Evolutionary conservation across 345 rosid species (phyloP).

Genomic region (Trapa incisa): DNA sequence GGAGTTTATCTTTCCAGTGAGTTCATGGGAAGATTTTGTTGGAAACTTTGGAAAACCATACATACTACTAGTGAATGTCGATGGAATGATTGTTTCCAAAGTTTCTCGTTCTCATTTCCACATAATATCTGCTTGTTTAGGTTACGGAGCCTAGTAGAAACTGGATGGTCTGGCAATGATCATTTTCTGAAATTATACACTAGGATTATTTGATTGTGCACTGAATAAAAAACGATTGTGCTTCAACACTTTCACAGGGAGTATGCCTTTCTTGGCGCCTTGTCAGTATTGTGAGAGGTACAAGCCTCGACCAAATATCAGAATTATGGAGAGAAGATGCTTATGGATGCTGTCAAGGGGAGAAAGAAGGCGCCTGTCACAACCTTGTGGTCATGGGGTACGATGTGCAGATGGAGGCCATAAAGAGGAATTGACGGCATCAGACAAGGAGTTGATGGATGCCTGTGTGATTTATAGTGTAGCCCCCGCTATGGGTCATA

Average conservation of each 20-base stretch:
- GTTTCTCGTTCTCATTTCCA: neutral
- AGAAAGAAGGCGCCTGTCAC: neutral
- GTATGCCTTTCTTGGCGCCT: neutral
- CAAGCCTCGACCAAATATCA: neutral
- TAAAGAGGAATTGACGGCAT: neutral
- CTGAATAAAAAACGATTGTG: neutral
- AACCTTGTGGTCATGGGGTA: neutral
- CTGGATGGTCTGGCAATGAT: neutral
- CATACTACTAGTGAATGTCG: neutral
- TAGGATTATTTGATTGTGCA: neutral
- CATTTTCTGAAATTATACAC: neutral
- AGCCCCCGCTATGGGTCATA: constrained; percentile 86
- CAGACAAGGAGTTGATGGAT: constrained; percentile 16
- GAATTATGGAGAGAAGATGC: neutral
- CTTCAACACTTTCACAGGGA: neutral
- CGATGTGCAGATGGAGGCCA: neutral
- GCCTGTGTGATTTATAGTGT: constrained; percentile 60
- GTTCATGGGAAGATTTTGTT: neutral
- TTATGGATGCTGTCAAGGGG: neutral
- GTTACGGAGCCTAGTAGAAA: neutral
- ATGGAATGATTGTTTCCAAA: neutral
- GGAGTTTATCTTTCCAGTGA: neutral
- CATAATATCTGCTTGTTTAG: neutral
- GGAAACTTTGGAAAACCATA: neutral
- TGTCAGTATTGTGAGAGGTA: neutral